phyloP scores from a whole-genome alignment of 148 eudicot species.

The Cornus suecica region DNA sequence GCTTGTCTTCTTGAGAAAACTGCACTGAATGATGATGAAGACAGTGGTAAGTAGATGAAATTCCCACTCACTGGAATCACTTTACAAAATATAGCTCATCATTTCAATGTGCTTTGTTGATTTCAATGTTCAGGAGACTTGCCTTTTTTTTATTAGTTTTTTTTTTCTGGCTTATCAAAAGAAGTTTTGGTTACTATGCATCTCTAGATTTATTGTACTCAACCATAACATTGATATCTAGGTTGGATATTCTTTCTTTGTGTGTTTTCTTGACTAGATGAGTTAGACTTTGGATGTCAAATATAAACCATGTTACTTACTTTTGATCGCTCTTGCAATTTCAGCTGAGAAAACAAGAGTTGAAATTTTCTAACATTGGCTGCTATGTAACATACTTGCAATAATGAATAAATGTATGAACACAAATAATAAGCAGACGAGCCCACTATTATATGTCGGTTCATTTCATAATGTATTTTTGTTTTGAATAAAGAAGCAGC shows the following conservation, averaged over 20 bases:
- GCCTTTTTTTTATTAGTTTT: too few species aligned
- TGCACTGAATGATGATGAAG: slow-evolving; percentile 88
- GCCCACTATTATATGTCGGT: too few species aligned
- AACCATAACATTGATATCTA: background rate
- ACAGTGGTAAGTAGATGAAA: slow-evolving; percentile 56
- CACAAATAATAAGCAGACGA: too few species aligned
- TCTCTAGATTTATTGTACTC: background rate
- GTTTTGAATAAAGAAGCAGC: too few species aligned
- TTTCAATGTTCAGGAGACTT: too few species aligned
- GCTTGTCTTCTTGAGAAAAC: slow-evolving; percentile 94
- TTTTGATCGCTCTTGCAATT: too few species aligned
- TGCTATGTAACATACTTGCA: background rate
- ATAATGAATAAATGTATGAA: too few species aligned
- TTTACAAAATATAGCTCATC: background rate
- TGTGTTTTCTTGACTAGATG: background rate
- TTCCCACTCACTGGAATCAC: background rate
- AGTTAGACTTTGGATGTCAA: background rate
- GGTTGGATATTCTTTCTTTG: background rate
- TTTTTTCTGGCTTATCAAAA: background rate
- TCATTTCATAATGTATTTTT: too few species aligned
- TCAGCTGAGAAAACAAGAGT: too few species aligned
- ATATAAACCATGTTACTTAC: too few species aligned
- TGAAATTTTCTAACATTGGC: background rate
- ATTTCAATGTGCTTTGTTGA: background rate
- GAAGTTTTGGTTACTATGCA: background rate